Evolutionary conservation across 495 filamentous ascomycete genomes (phyloP).

Genomic region (Astrocystis sublimbata): DNA sequence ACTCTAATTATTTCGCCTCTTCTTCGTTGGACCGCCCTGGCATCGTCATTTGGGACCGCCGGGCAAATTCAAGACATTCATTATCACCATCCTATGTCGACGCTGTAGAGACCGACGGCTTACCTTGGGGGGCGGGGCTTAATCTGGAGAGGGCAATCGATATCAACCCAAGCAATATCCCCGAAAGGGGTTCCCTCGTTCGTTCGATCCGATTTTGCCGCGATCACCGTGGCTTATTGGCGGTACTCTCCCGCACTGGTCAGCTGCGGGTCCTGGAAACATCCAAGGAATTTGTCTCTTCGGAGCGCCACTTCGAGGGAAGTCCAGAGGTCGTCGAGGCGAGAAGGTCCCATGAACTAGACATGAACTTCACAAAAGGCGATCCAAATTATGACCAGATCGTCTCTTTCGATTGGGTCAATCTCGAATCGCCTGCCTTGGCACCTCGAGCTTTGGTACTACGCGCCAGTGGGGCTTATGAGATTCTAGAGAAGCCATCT

Average conservation of each 20-base stretch:
- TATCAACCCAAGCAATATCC: constrained; percentile 47
- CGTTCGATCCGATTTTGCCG: constrained; percentile 80
- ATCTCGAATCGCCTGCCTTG: constrained; percentile 55
- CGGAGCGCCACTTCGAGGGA: constrained; percentile 35
- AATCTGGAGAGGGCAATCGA: constrained; percentile 66
- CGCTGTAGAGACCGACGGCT: constrained; percentile 47
- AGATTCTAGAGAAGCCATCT: constrained; percentile 64
- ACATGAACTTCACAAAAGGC: constrained; percentile 49
- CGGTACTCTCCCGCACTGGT: constrained; percentile 73
- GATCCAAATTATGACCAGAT: constrained; percentile 60
- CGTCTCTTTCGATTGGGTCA: constrained; percentile 86
- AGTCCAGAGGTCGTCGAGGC: constrained; percentile 56
- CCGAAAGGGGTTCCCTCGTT: constrained; percentile 55
- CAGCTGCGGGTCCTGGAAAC: constrained; percentile 74
- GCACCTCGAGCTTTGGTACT: constrained; percentile 69
- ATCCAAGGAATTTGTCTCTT: constrained; percentile 58
- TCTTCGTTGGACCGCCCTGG: constrained; percentile 68
- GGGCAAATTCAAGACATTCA: constrained; percentile 57
- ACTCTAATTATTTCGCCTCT: constrained; percentile 93
- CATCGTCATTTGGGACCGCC: constrained; percentile 88
- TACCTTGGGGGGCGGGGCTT: constrained; percentile 62
- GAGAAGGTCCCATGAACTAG: constrained; percentile 53
- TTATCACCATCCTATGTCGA: constrained; percentile 48
- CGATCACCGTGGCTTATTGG: constrained; percentile 70
- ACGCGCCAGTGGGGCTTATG: constrained; percentile 65